Conservation (phyloP, 495 filamentous ascomycete species). For the Baudoinia panamericana region DNA sequence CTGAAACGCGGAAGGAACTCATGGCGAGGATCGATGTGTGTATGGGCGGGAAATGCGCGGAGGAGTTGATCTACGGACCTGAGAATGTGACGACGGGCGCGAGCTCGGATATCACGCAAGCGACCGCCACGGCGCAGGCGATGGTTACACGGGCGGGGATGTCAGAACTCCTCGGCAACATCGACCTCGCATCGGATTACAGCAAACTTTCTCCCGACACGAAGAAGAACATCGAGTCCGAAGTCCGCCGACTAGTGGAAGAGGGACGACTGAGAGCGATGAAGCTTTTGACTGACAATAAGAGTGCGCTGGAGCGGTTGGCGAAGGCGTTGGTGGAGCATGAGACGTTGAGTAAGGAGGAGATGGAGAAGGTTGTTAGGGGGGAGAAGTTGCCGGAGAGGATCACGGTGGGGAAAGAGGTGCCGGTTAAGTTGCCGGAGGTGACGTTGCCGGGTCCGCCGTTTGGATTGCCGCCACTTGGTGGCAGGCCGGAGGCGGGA, state of each 20-base stretch:
- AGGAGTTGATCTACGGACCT: constrained; percentile 78
- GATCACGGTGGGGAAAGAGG: constrained; percentile 22
- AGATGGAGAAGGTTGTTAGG: constrained; percentile 74
- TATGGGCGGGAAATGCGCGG: constrained; percentile 88
- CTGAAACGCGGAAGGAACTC: constrained; percentile 56
- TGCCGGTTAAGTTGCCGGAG: constrained; percentile 15
- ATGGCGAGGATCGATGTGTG: constrained; percentile 64
- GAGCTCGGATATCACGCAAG: constrained; percentile 53
- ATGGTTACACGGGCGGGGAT: constrained; percentile 85
- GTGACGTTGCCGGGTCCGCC: constrained; percentile 2
- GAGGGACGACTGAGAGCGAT: constrained; percentile 64
- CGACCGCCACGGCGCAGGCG: constrained; percentile 63
- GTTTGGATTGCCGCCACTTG: constrained; percentile 8
- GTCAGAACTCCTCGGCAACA: constrained; percentile 75
- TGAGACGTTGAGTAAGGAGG: constrained; percentile 74
- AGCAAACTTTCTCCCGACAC: constrained; percentile 71
- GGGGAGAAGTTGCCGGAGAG: constrained; percentile 68
- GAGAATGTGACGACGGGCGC: constrained; percentile 74
- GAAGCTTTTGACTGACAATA: constrained; percentile 52
- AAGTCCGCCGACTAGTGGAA: constrained; percentile 75
- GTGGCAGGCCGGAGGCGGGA: constrained; percentile 1
- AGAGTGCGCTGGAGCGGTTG: constrained; percentile 72
- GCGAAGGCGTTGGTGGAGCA: constrained; percentile 87
- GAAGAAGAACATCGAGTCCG: constrained; percentile 66
- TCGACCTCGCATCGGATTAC: constrained; percentile 71